Percentiles rank a stretch among this genome's conserved stretches.
These are phyloP conservation scores for Clohesyomyces aquaticus DNA, from an alignment of 495 filamentous ascomycete genomes.

Conservation along the genomic window DNA sequence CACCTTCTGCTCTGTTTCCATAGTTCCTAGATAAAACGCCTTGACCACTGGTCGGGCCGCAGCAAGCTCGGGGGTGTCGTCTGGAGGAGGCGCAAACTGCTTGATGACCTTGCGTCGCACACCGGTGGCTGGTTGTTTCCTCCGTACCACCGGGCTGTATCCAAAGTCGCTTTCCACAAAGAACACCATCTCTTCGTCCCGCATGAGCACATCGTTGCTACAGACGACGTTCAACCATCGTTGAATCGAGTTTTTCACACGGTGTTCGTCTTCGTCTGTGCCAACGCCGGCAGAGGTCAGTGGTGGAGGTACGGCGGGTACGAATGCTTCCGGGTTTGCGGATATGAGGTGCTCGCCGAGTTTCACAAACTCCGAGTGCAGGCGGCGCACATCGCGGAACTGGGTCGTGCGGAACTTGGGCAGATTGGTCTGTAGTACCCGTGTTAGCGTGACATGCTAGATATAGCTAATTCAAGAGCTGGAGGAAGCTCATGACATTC, in stretches of 20 bases:
- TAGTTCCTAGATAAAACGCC: conserved; percentile 90
- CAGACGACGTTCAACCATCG: conserved; percentile 94
- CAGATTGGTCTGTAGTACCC: conserved; percentile 77
- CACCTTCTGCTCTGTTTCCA: conserved; percentile 95
- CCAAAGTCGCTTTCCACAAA: conserved; percentile 99
- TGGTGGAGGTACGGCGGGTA: conserved; percentile 91
- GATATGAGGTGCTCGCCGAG: conserved; percentile 93
- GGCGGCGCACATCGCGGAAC: conserved; percentile 93
- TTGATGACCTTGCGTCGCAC: conserved; percentile 93
- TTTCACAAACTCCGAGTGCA: conserved; percentile 94
- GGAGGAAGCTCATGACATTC: too few relatives aligned
- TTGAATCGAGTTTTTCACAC: conserved; percentile 87
- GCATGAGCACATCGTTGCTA: conserved; percentile 86
- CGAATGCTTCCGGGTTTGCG: conserved; percentile 94
- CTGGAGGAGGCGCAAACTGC: conserved; percentile 96
- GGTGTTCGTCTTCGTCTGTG: conserved; percentile 92
- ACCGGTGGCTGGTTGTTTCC: conserved; percentile 96
- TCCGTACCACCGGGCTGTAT: conserved; percentile 91
- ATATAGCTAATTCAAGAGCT: conserved; percentile 4
- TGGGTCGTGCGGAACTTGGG: conserved; percentile 97
- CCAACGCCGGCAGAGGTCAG: conserved; percentile 92
- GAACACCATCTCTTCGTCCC: conserved; percentile 93
- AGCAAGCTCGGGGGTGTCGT: conserved; percentile 94
- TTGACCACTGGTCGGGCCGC: conserved; percentile 90
- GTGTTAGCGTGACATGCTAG: conserved; percentile 10